phyloP scores from a whole-genome alignment of 768 basidiomycete genomes.

The Candolleomyces efflorescens region DNA sequence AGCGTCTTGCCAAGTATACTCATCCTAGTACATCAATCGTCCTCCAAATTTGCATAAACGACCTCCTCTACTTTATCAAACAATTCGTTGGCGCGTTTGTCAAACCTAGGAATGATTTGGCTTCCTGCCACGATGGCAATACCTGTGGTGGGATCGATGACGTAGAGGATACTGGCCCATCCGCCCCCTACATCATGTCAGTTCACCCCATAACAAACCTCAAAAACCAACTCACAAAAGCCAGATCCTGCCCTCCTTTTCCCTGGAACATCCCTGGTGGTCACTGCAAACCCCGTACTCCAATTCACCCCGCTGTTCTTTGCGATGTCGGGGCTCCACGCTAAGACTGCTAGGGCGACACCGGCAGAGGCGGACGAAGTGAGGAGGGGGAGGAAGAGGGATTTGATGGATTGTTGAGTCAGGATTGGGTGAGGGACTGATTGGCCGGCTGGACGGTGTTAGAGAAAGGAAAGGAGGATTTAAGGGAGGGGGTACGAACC shows the following conservation, averaged over 20 bases:
- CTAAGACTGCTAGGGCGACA: background rate
- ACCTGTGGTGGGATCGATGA: constrained; percentile 29
- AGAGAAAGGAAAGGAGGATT: background rate
- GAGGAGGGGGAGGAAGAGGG: constrained; percentile 18
- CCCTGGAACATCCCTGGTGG: constrained; percentile 20
- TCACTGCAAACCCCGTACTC: constrained; percentile 23
- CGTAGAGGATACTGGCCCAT: constrained; percentile 27
- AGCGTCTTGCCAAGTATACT: too few relatives aligned
- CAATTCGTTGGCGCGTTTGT: constrained; percentile 17
- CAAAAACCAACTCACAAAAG: constrained; percentile 23
- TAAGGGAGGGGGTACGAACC: constrained; percentile 11
- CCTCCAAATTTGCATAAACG: constrained; percentile 21
- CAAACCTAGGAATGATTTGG: constrained; percentile 23
- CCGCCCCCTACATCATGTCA: constrained; percentile 23
- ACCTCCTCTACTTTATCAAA: constrained; percentile 22
- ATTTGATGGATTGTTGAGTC: constrained; percentile 13
- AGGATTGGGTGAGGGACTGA: constrained; percentile 14
- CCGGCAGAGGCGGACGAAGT: background rate
- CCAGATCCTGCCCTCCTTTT: constrained; percentile 26
- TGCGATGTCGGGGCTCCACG: constrained; percentile 4
- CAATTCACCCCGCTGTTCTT: constrained; percentile 16
- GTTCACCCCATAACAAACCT: background rate
- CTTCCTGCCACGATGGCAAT: constrained; percentile 29
- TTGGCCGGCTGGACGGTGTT: constrained; percentile 5
- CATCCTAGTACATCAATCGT: too few relatives aligned